Evolutionary conservation across 106 monocot genomes (phyloP), one percentile per base, ranked within the genome.

Genomic region (Posidonia australis): DNA sequence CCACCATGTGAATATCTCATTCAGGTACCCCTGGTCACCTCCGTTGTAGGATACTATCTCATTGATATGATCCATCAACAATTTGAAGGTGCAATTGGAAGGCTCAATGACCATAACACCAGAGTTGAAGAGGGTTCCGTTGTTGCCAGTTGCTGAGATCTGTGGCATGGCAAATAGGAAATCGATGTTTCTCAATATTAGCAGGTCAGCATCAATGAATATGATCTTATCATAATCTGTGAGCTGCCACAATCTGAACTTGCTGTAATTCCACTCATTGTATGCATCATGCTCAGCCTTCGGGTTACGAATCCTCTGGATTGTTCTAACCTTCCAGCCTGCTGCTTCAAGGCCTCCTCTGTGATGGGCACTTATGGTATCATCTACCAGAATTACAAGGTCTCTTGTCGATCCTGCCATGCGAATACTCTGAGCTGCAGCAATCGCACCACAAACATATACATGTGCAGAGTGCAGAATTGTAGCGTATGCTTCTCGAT

Each of bases 1-100:
- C 89, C 89, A 89, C 85, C 85, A 85, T 20, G 82, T 89, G 46
- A 89, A 89, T 20, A 89, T 82, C 75, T 89, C 84, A 44, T 89
- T 89, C 67, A 89, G 52, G 69, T 89, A 89, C 1, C 89, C 89
- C 55, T 89, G 89, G 63, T 89, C 89, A 0, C 89, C 89, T 3
- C 89, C 89, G 17, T 85, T 89, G 55, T 85, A 89, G 0, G 89
- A 89, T 24, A 69, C 45, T 36, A 85, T 80, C 49, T 79, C 85
- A 28, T 85, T 75, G 12, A 87, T 74, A 46, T 83, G 82, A 28
- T 75, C 75, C 77, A 83, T 83, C 28, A 87, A 62, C 19, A 82
- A 48, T 18, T 83, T 58, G 59, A 87, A 83, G 13, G 77, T 83
- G 74, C 77, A 77, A 36, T 75, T 72, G 9, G 80, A 83, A 18